Evolutionary conservation across 1,284 basidiomycete genomes (phyloP).

Genomic region (Phellopilus nigrolimitatus): DNA sequence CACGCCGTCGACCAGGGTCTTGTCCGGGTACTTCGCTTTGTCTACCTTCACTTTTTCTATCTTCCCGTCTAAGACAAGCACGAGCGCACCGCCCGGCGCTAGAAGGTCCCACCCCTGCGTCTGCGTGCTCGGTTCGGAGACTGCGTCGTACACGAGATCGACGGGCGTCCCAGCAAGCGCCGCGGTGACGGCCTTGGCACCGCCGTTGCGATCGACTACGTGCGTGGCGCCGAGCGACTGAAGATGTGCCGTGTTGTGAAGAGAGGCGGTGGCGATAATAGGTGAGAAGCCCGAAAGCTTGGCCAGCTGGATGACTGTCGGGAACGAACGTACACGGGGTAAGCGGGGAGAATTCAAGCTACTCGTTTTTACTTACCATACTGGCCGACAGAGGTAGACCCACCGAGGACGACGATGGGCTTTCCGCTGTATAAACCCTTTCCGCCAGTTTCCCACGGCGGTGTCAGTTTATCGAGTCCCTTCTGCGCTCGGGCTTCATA

Average conservation of each 20-base stretch:
- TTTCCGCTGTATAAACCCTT: slow-evolving; percentile 25
- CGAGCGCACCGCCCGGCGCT: slow-evolving; percentile 23
- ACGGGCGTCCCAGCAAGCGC: slow-evolving; percentile 19
- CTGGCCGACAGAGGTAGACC: slow-evolving; percentile 35
- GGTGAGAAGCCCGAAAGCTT: slow-evolving; percentile 44
- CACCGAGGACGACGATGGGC: slow-evolving; percentile 35
- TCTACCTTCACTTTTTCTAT: background rate
- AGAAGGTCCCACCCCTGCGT: slow-evolving; percentile 26
- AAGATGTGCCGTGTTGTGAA: slow-evolving; percentile 36
- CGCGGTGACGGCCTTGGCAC: slow-evolving; percentile 21
- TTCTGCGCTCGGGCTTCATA: slow-evolving; percentile 20
- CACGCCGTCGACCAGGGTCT: slow-evolving; percentile 4
- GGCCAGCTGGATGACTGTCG: slow-evolving; percentile 40
- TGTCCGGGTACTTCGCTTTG: slow-evolving; percentile 5
- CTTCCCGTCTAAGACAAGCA: too few relatives aligned
- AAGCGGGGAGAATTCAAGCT: too few relatives aligned
- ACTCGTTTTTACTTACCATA: slow-evolving; percentile 23
- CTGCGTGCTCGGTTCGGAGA: slow-evolving; percentile 32
- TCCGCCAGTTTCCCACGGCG: slow-evolving; percentile 23
- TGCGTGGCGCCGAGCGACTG: slow-evolving; percentile 48
- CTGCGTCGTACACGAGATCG: slow-evolving; percentile 31
- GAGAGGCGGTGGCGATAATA: slow-evolving; percentile 45
- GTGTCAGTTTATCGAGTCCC: slow-evolving; percentile 1
- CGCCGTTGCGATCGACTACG: slow-evolving; percentile 35
- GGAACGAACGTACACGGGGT: too few relatives aligned